phyloP scores from a whole-genome alignment of 148 eudicot genomes.

The Dysphania ambrosioides region DNA sequence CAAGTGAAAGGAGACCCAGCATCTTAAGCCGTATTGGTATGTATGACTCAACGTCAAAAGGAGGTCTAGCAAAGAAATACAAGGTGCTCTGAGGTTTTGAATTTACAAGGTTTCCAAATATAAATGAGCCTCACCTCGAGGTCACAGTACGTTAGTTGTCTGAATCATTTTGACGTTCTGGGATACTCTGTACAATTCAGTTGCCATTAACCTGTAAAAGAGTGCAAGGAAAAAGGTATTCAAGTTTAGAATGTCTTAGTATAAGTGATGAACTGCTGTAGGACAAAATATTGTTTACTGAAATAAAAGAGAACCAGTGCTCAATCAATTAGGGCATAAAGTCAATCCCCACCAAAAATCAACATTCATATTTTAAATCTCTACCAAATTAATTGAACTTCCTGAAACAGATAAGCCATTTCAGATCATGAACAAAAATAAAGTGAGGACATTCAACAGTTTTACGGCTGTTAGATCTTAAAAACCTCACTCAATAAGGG shows the following conservation, averaged over 20 bases:
- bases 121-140: not conserved
- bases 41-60: not conserved
- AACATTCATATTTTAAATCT: not conserved
- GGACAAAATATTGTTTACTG: not conserved
- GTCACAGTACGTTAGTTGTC: not conserved
- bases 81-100: too few species aligned
- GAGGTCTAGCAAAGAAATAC: not conserved
- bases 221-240: not conserved
- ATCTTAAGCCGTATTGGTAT: not conserved
- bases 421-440: too few species aligned
- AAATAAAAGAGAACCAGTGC: not conserved
- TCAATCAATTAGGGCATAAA: not conserved
- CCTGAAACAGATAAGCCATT: not conserved
- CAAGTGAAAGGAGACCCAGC: not conserved
- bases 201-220: not conserved
- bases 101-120: not conserved
- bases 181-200: not conserved
- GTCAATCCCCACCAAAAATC: too few species aligned
- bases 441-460: not conserved
- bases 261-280: not conserved
- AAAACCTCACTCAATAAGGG: constrained; percentile 17
- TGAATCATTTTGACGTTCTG: not conserved
- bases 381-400: not conserved
- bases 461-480: not conserved
- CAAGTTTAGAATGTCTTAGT: not conserved